These are phyloP conservation scores for Dendrostoma leiphaemia DNA, from an alignment of 2,329 filamentous ascomycete species.

Conservation along the genomic window DNA sequence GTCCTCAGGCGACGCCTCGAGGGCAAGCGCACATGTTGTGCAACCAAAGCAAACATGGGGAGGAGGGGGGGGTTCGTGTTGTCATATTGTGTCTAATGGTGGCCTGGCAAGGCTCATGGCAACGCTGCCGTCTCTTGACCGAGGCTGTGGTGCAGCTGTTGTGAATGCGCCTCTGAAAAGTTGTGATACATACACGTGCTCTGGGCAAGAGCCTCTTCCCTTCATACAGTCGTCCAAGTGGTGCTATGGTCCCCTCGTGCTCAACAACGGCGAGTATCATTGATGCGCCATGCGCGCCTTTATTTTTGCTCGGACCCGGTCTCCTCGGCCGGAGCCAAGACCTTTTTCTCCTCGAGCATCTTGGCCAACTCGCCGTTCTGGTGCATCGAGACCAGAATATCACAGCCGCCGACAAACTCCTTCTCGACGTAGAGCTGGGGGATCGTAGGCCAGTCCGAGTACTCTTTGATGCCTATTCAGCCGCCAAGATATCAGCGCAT, in stretches of 20 bases:
- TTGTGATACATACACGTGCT: constrained; percentile 4
- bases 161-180: constrained; percentile 1
- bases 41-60: neutral
- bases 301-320: constrained; percentile 33
- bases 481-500: too few relatives aligned
- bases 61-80: neutral
- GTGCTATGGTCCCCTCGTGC: neutral
- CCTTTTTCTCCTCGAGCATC: constrained; percentile 85
- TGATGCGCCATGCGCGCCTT: too few relatives aligned
- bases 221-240: neutral
- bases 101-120: neutral
- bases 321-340: constrained; percentile 62
- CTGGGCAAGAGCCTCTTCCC: neutral
- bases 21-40: neutral
- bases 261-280: neutral
- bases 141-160: neutral
- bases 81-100: neutral
- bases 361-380: constrained; percentile 91
- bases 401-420: constrained; percentile 96
- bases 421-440: constrained; percentile 94
- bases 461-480: constrained; percentile 87
- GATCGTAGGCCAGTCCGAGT: constrained; percentile 98
- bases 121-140: neutral
- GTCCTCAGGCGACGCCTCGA: neutral
- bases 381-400: constrained; percentile 96